Base-by-base conservation (phyloP, 257 asterid genomes). In the Solanum microdontum region DNA sequence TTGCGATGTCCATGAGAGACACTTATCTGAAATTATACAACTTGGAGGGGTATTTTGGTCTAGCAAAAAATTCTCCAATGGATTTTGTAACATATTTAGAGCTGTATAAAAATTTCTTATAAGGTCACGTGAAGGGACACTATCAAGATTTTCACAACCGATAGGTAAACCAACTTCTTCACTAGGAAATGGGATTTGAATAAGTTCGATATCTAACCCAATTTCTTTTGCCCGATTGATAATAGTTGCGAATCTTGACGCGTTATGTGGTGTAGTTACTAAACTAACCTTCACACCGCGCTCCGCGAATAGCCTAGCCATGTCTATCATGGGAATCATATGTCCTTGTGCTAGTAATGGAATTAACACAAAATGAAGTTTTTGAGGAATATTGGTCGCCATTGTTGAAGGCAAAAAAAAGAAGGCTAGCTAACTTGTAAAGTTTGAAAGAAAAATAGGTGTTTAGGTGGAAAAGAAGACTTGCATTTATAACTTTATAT, bases 81-180 rank as follows among this genome's bases (percentile, higher is more conserved):
- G 96, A 4, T 36, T 70, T 87, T 93, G 92, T 13, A 95, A 92
- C 77, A 5, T 40, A 36, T 93, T 91, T 1, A 94, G 92, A 0
- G 96, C 97, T 23, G 23, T 8, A 84, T 88, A 95, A 80, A 95
- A 95, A 2, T 88, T 91, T 11, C 93, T 82, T 4, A 93, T 87
- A 45, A 94, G 97, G 88, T 89, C 86, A 36, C 91, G 88, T 0
- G 97, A 93, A 4, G 98, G 96, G 34, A 95, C 94, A 85, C 92
- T 91, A 91, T 95, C 98, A 15, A 95, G 94, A 86, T 93, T 95
- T 68, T 95, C 97, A 45, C 98, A 95, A 19, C 96, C 96, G 3
- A 43, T 13, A 0, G 98, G 98, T 1, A 95, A 88, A 3, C 98
- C 98, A 2, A 90, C 92, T 87, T 95, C 91, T 11, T 80, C 83